Conservation (phyloP, 257 asterid species). For the Paulownia fortunei region DNA sequence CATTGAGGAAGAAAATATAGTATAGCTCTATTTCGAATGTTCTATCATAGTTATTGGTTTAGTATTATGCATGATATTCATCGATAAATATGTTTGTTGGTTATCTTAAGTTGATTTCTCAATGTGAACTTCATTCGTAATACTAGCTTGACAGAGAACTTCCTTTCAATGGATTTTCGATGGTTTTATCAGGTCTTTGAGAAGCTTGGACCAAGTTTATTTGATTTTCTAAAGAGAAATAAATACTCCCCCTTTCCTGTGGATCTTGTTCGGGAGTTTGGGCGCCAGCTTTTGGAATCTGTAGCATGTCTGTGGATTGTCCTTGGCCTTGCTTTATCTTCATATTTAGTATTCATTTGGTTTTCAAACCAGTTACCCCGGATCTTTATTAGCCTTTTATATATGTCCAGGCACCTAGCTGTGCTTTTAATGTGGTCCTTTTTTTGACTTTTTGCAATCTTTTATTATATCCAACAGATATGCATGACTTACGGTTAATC, state of each 20-base stretch:
- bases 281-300: conserved; percentile 76
- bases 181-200: conserved; percentile 70
- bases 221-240: conserved; percentile 69
- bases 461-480: conserved; percentile 46
- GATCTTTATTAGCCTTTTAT: conserved; percentile 29
- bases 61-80: conserved; percentile 22
- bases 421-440: conserved; percentile 28
- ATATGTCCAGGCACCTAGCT: conserved; percentile 30
- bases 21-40: conserved; percentile 20
- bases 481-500: conserved; percentile 62
- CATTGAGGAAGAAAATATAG: conserved; percentile 12
- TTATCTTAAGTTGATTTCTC: conserved; percentile 35
- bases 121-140: conserved; percentile 32
- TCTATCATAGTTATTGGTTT: conserved; percentile 13
- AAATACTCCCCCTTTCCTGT: conserved; percentile 56
- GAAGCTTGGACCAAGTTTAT: conserved; percentile 81
- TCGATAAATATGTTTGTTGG: conserved; percentile 22
- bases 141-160: conserved; percentile 54
- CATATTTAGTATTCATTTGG: conserved; percentile 37
- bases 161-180: conserved; percentile 55
- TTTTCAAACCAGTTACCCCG: conserved; percentile 34
- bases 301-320: conserved; percentile 69
- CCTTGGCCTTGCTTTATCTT: conserved; percentile 45
- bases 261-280: conserved; percentile 73
- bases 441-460: conserved; percentile 26